Percentiles rank a stretch among this genome's conserved stretches.
phyloP scores from a whole-genome alignment of 345 rosid species.

The Streptanthus diversifolius region DNA sequence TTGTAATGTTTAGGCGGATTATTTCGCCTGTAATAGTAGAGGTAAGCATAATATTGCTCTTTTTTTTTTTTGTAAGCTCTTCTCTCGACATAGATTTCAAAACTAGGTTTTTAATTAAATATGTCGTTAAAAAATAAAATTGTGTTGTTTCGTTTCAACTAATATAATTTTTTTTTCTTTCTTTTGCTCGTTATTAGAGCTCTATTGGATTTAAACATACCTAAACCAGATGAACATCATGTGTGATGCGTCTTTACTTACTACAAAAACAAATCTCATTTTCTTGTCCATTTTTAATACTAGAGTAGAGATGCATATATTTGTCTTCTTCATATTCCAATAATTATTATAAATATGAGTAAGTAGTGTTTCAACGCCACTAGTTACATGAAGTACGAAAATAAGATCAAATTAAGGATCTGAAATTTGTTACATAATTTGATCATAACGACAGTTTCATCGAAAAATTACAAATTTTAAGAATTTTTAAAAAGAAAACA shows the following conservation, averaged over 20 bases:
- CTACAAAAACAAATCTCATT: background rate
- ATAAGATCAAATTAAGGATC: background rate
- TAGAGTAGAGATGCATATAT: background rate
- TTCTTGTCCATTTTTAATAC: background rate
- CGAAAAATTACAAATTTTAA: background rate
- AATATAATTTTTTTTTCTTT: background rate
- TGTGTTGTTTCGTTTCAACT: background rate
- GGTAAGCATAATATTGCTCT: too few species aligned
- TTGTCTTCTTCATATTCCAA: background rate
- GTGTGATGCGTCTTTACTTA: background rate
- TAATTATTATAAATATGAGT: too few species aligned
- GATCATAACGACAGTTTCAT: background rate
- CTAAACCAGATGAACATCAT: background rate
- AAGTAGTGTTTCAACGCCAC: too few species aligned
- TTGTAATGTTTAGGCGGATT: too few species aligned
- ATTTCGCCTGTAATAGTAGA: too few species aligned
- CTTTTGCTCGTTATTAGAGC: background rate
- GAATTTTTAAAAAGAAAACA: background rate
- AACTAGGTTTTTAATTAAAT: too few species aligned
- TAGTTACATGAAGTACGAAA: too few species aligned
- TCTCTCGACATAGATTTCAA: too few species aligned
- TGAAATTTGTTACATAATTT: too few species aligned
- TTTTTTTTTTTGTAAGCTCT: too few species aligned
- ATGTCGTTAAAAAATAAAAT: background rate
- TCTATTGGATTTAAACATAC: background rate